These are phyloP conservation scores for Cryptococcus sp. DNA, from an alignment of 1,284 basidiomycete genomes.

Conservation along the genomic window DNA sequence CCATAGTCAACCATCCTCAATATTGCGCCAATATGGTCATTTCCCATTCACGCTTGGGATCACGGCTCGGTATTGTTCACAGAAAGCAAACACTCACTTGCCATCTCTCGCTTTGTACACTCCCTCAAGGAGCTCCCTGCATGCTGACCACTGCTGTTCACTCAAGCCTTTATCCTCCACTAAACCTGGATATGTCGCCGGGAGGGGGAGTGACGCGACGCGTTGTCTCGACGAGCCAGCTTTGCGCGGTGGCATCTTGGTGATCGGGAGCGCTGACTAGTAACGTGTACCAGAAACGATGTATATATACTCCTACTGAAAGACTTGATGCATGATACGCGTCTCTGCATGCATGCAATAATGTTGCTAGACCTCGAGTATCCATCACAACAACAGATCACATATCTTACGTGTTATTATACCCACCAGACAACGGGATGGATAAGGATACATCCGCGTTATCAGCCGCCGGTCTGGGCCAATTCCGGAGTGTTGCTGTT, in stretches of 20 bases:
- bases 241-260: slow-evolving; percentile 29
- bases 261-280: not conserved
- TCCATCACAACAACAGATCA: too few species aligned
- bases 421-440: too few species aligned
- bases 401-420: too few species aligned
- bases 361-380: too few species aligned
- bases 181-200: slow-evolving; percentile 34
- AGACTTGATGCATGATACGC: too few species aligned
- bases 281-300: too few species aligned
- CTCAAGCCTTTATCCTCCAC: slow-evolving; percentile 33
- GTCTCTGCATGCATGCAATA: too few species aligned
- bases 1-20: not conserved
- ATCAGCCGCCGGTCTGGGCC: too few species aligned
- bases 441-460: too few species aligned
- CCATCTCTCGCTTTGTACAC: slow-evolving; percentile 46
- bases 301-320: too few species aligned
- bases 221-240: slow-evolving; percentile 21
- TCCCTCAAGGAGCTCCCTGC: slow-evolving; percentile 41
- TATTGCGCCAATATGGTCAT: not conserved
- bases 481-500: too few species aligned
- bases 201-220: slow-evolving; percentile 19
- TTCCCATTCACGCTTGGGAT: not conserved
- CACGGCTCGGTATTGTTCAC: not conserved
- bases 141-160: slow-evolving; percentile 40
- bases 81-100: slow-evolving; percentile 29